Base-by-base conservation (phyloP, 2,329 filamentous ascomycete genomes). In the Tolypocladium endophyticum region DNA sequence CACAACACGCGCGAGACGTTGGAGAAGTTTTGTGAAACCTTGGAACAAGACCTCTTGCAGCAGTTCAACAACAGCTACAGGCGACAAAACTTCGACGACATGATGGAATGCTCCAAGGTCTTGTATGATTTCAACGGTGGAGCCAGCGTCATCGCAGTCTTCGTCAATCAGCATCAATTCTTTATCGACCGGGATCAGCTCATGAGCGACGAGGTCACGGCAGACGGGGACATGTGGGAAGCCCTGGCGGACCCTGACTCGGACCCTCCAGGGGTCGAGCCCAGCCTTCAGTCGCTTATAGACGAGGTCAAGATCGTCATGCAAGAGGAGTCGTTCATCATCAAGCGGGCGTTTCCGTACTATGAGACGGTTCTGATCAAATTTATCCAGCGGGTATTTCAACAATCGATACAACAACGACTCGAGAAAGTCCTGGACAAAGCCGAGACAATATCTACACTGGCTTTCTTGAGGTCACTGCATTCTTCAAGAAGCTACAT, bases 141-240 rank as follows among this genome's bases (percentile, higher is more conserved):
- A 57, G 87, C 91, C 60, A 97, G 92, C 71, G 94, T 97, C 61
- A 96, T 97, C 73, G 93, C 90, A 18, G 81, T 93, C 14, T 99
- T 97, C 73, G 93, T 99, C 70, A 99, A 99, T 71, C 94, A 99
- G 73, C 95, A 99, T 75, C 92, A 96, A 69, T 99, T 99, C 81
- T 99, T 99, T 76, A 97, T 99, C 69, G 94, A 97, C 71, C 83
- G 92, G 33, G 94, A 92, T 65, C 93, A 97, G 72, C 79, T 99
- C 60, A 87, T 96, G 56, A 89, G 88, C 0, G 92, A 96, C 68
- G 92, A 96, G 71, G 85, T 96, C 20, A 82, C 82, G 3, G 82
- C 84, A 16, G 90, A 94, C 66, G 82, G 81, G 60, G 84, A 91
- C 62, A 87, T 86, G 2, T 97, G 93, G 92, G 93, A 97, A 60